phyloP scores from a whole-genome alignment of 192 early-diverging fungal species.

The Coemansia aciculifera region DNA sequence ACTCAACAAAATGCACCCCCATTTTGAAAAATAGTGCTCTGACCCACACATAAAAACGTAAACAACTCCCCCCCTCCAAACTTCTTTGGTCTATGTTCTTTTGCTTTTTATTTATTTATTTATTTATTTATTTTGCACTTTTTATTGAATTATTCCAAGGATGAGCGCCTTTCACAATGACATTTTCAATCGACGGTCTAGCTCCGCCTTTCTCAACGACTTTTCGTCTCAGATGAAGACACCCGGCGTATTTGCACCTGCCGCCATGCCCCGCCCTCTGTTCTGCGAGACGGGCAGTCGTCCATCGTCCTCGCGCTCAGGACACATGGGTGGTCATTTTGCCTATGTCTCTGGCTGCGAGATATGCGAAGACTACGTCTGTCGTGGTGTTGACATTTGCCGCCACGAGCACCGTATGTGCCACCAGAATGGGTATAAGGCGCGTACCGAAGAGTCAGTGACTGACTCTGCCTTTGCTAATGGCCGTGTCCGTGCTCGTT shows the following conservation, averaged over 20 bases:
- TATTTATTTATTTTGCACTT: background rate
- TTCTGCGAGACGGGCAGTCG: constrained; percentile 18
- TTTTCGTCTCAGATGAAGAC: constrained; percentile 26
- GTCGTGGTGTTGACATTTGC: constrained; percentile 31
- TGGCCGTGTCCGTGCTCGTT: constrained; percentile 40
- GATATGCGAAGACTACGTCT: constrained; percentile 47
- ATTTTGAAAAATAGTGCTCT: background rate
- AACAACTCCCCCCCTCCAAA: background rate
- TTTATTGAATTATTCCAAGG: background rate
- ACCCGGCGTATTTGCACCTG: constrained; percentile 37
- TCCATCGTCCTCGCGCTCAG: constrained; percentile 11
- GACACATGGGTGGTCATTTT: constrained; percentile 16
- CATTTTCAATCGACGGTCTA: constrained; percentile 30
- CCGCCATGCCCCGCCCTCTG: constrained; percentile 44
- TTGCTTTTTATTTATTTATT: constrained; percentile 1
- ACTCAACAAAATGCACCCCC: background rate
- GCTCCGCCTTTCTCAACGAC: constrained; percentile 3
- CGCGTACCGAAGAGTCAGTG: constrained; percentile 37
- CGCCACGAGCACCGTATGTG: constrained; percentile 44
- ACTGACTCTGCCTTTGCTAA: constrained; percentile 42
- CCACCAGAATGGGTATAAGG: constrained; percentile 10
- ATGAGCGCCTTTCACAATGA: constrained; percentile 55
- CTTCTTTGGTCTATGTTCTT: background rate
- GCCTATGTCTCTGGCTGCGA: constrained; percentile 45
- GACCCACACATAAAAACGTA: background rate